Conservation (phyloP, 306 rosid species). For the Vachellia collinsii region DNA sequence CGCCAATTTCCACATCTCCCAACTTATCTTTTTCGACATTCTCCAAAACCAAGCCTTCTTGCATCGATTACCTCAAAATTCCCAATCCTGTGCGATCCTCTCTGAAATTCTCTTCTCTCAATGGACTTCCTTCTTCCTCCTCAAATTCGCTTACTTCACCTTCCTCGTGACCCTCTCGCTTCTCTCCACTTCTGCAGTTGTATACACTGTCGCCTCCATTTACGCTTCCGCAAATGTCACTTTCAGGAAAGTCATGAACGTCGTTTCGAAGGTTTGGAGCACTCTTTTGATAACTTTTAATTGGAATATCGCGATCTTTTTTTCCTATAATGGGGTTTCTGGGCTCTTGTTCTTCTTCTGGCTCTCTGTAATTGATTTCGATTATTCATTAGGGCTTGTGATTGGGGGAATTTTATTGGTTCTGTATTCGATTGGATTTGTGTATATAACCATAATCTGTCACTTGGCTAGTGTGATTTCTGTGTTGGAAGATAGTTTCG, state of each 20-base stretch:
- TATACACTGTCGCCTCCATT: slow-evolving; percentile 44
- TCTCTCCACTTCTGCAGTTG: slow-evolving; percentile 54
- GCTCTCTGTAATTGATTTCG: neutral
- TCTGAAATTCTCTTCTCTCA: slow-evolving; percentile 34
- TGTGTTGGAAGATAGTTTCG: slow-evolving; percentile 52
- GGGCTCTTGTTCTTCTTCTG: neutral
- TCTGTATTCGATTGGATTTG: slow-evolving; percentile 40
- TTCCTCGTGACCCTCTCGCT: slow-evolving; percentile 40
- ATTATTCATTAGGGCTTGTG: neutral
- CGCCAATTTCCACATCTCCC: slow-evolving; percentile 37
- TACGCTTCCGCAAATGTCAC: slow-evolving; percentile 39
- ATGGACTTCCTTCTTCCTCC: slow-evolving; percentile 26
- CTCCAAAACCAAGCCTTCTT: neutral
- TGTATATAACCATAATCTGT: slow-evolving; percentile 50
- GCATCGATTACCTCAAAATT: neutral
- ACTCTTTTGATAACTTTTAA: slow-evolving; percentile 46
- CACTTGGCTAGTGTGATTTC: slow-evolving; percentile 54
- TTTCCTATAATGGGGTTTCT: slow-evolving; percentile 32
- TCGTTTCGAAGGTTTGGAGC: slow-evolving; percentile 53
- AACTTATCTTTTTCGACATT: slow-evolving; percentile 34
- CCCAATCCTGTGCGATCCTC: neutral
- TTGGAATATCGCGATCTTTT: slow-evolving; percentile 31
- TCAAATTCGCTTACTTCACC: slow-evolving; percentile 43
- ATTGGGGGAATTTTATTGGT: neutral
- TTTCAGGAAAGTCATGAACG: slow-evolving; percentile 41